Conservation (phyloP, 2,329 filamentous ascomycete species). For the Phaeoacremonium minimum region DNA sequence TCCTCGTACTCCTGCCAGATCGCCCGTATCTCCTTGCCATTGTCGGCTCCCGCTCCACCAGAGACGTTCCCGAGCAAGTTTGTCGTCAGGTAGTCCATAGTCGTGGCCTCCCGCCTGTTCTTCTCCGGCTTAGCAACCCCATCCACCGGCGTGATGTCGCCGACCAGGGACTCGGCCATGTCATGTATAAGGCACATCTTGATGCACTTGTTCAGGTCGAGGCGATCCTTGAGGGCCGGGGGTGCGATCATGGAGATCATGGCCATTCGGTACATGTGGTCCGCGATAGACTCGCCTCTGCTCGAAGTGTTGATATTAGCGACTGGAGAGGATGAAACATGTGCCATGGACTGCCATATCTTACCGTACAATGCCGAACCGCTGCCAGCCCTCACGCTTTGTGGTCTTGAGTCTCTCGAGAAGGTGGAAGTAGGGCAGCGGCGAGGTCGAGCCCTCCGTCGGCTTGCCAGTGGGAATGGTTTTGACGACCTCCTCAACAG, state of each 20-base stretch:
- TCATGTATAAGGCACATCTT: slow-evolving; percentile 97
- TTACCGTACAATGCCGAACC: slow-evolving; percentile 70
- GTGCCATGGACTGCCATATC: slow-evolving; percentile 8
- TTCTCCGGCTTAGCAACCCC: slow-evolving; percentile 83
- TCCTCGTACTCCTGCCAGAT: slow-evolving; percentile 98
- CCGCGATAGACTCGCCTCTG: slow-evolving; percentile 84
- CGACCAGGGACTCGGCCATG: slow-evolving; percentile 93
- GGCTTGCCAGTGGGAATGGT: slow-evolving; percentile 58
- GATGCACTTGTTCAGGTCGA: slow-evolving; percentile 81
- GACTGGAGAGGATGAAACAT: too few relatives aligned
- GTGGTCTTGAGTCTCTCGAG: slow-evolving; percentile 93
- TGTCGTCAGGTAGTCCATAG: slow-evolving; percentile 86
- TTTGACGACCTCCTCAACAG: slow-evolving; percentile 59
- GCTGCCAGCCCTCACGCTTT: slow-evolving; percentile 91
- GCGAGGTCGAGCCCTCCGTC: slow-evolving; percentile 60
- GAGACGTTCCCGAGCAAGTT: slow-evolving; percentile 70
- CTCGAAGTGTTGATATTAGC: too few relatives aligned
- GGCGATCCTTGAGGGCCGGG: slow-evolving; percentile 60
- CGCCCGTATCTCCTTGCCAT: slow-evolving; percentile 66
- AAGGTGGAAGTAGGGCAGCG: slow-evolving; percentile 89
- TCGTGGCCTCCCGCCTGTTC: slow-evolving; percentile 76
- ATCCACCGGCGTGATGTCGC: slow-evolving; percentile 94
- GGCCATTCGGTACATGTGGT: slow-evolving; percentile 99
- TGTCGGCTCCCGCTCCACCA: slow-evolving; percentile 46
- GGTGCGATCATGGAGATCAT: slow-evolving; percentile 92